These are phyloP conservation scores for Termitomyces heimii DNA, from an alignment of 768 basidiomycete species.

Conservation along the genomic window DNA sequence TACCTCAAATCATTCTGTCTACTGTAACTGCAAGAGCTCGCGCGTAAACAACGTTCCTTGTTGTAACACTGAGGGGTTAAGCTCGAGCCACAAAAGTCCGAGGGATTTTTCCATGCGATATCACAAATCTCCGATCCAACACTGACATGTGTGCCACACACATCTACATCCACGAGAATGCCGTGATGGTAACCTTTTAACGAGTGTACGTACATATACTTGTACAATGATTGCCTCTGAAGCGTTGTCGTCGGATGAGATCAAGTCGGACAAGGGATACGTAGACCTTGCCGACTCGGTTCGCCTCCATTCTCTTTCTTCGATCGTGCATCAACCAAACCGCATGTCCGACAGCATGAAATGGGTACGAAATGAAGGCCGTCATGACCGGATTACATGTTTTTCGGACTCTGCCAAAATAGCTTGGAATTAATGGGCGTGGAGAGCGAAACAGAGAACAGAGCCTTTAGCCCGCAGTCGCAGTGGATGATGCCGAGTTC, in stretches of 20 bases:
- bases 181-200: neutral
- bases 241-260: neutral
- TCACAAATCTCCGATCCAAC: neutral
- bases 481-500: slow-evolving; percentile 56
- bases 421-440: neutral
- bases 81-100: neutral
- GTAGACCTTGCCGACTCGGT: slow-evolving; percentile 24
- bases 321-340: slow-evolving; percentile 39
- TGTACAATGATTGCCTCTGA: neutral
- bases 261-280: neutral
- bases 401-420: slow-evolving; percentile 53
- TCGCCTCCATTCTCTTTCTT: slow-evolving; percentile 31
- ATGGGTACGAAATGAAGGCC: slow-evolving; percentile 46
- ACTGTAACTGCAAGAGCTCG: too few relatives aligned
- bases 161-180: neutral
- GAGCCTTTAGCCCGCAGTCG: slow-evolving; percentile 35
- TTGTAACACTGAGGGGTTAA: too few relatives aligned
- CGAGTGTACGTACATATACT: neutral
- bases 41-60: too few relatives aligned
- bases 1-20: neutral
- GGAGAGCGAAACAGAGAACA: slow-evolving; percentile 34
- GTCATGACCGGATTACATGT: slow-evolving; percentile 57
- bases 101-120: too few relatives aligned
- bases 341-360: slow-evolving; percentile 49
- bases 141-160: neutral